Conservation (phyloP, 2,329 filamentous ascomycete species). For the Cladosporium sphaerospermum region DNA sequence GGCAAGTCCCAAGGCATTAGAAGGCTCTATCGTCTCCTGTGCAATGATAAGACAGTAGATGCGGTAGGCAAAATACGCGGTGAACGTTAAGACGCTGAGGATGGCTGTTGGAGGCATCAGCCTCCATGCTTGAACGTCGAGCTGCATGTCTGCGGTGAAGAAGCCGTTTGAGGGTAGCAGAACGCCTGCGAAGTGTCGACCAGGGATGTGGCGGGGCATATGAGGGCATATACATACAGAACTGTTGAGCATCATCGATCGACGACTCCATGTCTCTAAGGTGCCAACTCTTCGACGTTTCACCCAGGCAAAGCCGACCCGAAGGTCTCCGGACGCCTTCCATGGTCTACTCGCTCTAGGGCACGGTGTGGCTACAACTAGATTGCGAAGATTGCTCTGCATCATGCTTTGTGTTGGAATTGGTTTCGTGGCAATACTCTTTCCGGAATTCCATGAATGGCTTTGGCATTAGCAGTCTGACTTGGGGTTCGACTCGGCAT, state of each 20-base stretch:
- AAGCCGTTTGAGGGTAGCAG: neutral
- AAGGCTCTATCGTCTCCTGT: conserved; percentile 1
- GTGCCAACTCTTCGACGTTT: neutral
- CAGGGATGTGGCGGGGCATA: neutral
- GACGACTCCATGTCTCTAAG: neutral
- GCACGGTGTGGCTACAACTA: too few relatives aligned
- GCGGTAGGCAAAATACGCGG: conserved; percentile 9
- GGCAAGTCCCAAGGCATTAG: conserved; percentile 6
- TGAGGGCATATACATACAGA: neutral
- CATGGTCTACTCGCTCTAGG: too few relatives aligned
- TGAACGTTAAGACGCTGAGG: conserved; percentile 4
- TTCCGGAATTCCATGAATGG: too few relatives aligned
- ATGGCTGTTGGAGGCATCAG: conserved; percentile 7
- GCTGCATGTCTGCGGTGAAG: neutral
- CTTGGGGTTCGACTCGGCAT: too few relatives aligned
- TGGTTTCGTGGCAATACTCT: neutral
- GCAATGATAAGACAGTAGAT: conserved; percentile 6
- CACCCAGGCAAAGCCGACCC: neutral
- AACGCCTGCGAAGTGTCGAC: neutral
- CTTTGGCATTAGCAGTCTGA: too few relatives aligned
- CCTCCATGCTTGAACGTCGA: conserved; percentile 6
- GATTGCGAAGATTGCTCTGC: neutral
- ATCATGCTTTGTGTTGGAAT: neutral
- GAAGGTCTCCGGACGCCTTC: too few relatives aligned
- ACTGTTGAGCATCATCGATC: neutral